Base-by-base conservation (phyloP, 257 asterid species). In the Phtheirospermum japonicum region DNA sequence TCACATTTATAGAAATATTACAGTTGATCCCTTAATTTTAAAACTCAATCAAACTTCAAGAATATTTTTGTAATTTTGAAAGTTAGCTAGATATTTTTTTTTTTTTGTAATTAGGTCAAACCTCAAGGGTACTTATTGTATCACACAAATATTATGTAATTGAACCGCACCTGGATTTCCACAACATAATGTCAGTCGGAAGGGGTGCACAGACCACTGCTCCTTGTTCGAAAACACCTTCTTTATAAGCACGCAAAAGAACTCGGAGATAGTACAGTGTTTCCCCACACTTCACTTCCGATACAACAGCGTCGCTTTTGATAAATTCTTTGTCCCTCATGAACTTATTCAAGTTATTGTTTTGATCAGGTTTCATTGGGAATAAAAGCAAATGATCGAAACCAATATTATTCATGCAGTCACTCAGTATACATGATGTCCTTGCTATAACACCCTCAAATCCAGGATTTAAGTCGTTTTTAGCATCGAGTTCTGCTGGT, bases 141-240 rank as follows among this genome's bases (percentile, higher is more conserved):
- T 23, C 28, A 1, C 28, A 23, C 28, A 23, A 23, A 23, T 23
- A 59, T 46, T 10, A 39, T 18, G 65, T 16, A 45, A 58, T 40
- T 61, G 28, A 28, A 71, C 32, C 65, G 26, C 16, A 88, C 98
- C 90, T 79, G 73, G 72, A 50, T 71, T 57, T 78, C 87, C 71
- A 88, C 61, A 32, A 62, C 72, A 37, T 50, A 55, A 88, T 71
- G 66, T 92, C 97, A 56, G 79, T 59, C 39, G 64, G 74, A 59
- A 16, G 75, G 69, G 97, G 94, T 50, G 95, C 91, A 78, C 91
- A 89, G 39, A 89, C 76, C 60, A 82, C 83, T n/a, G 96, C 95
- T 66, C 97, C 97, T 65, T 89, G 83, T 76, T 85, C 91, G 49
- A 86, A 92, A 63, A 78, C 82, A 64, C 99, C 96, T 71, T 80